Evolutionary conservation across 179 eudicot genomes (phyloP).

Genomic region (Beta lomatogona): DNA sequence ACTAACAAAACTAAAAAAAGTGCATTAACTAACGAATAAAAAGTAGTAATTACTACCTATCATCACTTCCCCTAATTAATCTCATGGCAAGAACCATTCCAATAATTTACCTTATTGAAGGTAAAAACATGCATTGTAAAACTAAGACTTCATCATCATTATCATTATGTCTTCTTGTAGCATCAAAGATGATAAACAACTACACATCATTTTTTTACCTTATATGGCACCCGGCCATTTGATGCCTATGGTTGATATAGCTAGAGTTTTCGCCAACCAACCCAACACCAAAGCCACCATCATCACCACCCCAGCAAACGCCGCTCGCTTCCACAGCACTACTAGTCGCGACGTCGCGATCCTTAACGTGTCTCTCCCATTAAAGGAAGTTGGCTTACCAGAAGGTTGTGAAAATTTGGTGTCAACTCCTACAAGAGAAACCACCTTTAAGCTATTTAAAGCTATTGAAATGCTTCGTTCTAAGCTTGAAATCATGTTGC

Average conservation of each 20-base stretch:
- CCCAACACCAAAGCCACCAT: conserved; percentile 35
- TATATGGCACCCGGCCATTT: conserved; percentile 54
- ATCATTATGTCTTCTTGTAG: neutral
- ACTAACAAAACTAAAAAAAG: neutral
- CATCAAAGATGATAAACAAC: conserved; percentile 12
- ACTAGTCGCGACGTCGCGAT: conserved; percentile 19
- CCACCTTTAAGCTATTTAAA: conserved; percentile 25
- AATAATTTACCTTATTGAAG: neutral
- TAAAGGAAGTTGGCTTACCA: conserved; percentile 44
- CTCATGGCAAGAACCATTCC: neutral
- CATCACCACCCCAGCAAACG: conserved; percentile 40
- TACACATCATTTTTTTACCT: conserved; percentile 39
- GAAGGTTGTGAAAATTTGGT: conserved; percentile 46
- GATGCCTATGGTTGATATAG: conserved; percentile 50
- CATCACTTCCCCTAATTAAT: neutral
- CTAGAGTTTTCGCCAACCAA: conserved; percentile 28
- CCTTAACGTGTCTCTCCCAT: conserved; percentile 35
- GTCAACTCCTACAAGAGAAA: conserved; percentile 30
- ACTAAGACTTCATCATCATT: neutral
- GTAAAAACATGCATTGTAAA: neutral
- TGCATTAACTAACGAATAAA: neutral
- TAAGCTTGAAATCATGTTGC: conserved; percentile 29
- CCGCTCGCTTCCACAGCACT: conserved; percentile 22
- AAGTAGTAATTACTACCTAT: neutral
- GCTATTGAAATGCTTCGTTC: conserved; percentile 40